Evolutionary conservation across 495 filamentous ascomycete genomes (phyloP).

Genomic region (Xylaria palmicola): DNA sequence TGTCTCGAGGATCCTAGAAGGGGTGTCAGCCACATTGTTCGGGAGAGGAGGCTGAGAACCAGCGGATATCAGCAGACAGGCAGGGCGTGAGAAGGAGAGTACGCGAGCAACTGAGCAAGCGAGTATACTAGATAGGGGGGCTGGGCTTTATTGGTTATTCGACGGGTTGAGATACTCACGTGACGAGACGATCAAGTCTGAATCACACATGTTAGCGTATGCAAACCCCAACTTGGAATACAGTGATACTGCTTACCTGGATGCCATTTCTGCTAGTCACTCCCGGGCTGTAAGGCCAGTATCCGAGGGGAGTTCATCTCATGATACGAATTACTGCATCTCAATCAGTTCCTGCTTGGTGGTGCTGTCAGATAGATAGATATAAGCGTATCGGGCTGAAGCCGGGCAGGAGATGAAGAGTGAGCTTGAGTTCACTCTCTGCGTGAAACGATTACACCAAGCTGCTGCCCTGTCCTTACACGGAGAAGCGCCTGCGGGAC

Average conservation of each 20-base stretch:
- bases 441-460: no score
- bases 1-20: slow-evolving; percentile 81
- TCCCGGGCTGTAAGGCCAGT: slow-evolving; percentile 31
- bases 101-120: no score
- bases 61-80: not conserved
- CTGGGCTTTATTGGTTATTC: not conserved
- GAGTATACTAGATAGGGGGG: not conserved
- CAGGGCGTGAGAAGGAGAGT: not conserved
- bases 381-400: not conserved
- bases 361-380: not conserved
- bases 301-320: slow-evolving; percentile 27
- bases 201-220: slow-evolving; percentile 19
- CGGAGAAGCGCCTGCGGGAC: not conserved
- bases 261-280: slow-evolving; percentile 50
- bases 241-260: slow-evolving; percentile 43
- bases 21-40: slow-evolving; percentile 26
- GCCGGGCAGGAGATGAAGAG: not conserved
- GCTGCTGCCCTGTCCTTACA: not conserved
- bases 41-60: not conserved
- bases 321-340: slow-evolving; percentile 25
- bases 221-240: slow-evolving; percentile 1
- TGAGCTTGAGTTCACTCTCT: no score
- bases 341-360: not conserved
- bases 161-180: slow-evolving; percentile 59
- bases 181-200: slow-evolving; percentile 89